Percentiles rank a stretch among this genome's conserved stretches.
Conservation (phyloP, 192 early-diverging fungal species). For the Coemansia sp. region DNA sequence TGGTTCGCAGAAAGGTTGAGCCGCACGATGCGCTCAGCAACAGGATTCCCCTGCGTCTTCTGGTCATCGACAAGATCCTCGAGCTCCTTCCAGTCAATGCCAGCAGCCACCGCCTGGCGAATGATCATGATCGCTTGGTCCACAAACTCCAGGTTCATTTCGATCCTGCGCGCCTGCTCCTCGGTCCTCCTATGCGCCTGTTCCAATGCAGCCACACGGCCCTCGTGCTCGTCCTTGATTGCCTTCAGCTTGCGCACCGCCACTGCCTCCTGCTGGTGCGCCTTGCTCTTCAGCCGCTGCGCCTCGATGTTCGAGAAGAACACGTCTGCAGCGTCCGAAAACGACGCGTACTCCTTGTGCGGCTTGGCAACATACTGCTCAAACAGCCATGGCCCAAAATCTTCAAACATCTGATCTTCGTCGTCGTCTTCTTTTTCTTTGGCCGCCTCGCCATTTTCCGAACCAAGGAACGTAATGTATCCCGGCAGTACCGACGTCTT, state of each 20-base stretch:
- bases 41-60: conserved; percentile 69
- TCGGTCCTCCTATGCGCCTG: conserved; percentile 67
- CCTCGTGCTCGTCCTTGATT: conserved; percentile 75
- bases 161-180: conserved; percentile 82
- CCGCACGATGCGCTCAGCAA: conserved; percentile 73
- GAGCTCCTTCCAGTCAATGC: conserved; percentile 97
- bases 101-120: conserved; percentile 81
- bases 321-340: conserved; percentile 86
- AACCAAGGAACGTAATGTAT: conserved; percentile 30
- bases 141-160: conserved; percentile 77
- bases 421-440: background rate
- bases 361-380: conserved; percentile 58
- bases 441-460: background rate
- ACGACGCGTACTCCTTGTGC: conserved; percentile 68
- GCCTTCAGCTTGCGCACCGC: conserved; percentile 83
- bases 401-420: conserved; percentile 47
- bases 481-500: conserved; percentile 44
- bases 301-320: conserved; percentile 91
- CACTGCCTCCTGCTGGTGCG: conserved; percentile 67
- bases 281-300: conserved; percentile 73
- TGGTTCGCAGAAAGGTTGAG: conserved; percentile 81
- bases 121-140: conserved; percentile 87
- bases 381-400: conserved; percentile 73
- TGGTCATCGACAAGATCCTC: conserved; percentile 85
- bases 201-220: conserved; percentile 76